Percentiles rank a stretch among this genome's conserved stretches.
phyloP scores from a whole-genome alignment of 257 asterid species.

The Mitragyna speciosa region DNA sequence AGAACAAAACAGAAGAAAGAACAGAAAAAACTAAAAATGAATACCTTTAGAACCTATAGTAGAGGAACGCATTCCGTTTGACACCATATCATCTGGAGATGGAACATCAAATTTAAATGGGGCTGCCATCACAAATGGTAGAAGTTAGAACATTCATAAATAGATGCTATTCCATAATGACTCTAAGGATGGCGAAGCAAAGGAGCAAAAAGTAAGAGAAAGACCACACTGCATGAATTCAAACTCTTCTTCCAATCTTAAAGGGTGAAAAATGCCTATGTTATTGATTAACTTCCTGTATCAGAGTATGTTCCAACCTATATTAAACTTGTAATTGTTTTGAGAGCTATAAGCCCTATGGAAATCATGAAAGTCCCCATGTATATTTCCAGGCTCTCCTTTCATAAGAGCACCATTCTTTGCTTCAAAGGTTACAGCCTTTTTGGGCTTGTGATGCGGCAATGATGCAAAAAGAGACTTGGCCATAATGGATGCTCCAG shows the following conservation, averaged over 20 bases:
- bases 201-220: neutral
- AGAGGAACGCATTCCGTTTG: constrained; percentile 53
- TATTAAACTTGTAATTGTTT: constrained; percentile 56
- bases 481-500: constrained; percentile 89
- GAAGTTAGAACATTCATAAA: constrained; percentile 33
- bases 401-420: constrained; percentile 50
- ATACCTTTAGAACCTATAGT: constrained; percentile 57
- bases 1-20: constrained; percentile 9
- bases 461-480: constrained; percentile 87
- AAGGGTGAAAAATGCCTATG: constrained; percentile 23
- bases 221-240: constrained; percentile 5
- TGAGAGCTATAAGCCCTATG: constrained; percentile 57
- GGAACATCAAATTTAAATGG: constrained; percentile 80
- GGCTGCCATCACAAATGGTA: constrained; percentile 51
- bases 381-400: constrained; percentile 63
- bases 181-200: constrained; percentile 28
- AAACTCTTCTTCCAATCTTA: neutral
- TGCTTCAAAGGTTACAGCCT: constrained; percentile 47
- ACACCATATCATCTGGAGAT: constrained; percentile 85
- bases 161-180: neutral
- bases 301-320: constrained; percentile 62
- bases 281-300: constrained; percentile 29
- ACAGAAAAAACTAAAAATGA: neutral
- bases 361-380: constrained; percentile 59
- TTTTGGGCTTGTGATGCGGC: constrained; percentile 56